These are phyloP conservation scores for Bondarzewia mesenterica DNA, from an alignment of 1,284 basidiomycete genomes.

Conservation along the genomic window DNA sequence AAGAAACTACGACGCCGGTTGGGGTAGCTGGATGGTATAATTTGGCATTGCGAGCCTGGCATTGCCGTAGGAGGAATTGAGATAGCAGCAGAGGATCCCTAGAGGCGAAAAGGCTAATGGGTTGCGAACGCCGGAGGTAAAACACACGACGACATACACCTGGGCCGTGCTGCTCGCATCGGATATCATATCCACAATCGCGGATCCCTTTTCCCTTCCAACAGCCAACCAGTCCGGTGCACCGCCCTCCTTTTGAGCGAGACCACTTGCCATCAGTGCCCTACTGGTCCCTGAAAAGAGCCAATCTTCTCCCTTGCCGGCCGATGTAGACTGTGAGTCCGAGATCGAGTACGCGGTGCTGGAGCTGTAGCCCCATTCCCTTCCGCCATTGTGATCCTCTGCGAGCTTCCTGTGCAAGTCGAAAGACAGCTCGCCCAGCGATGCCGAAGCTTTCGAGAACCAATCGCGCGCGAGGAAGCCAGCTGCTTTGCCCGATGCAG, in stretches of 20 bases:
- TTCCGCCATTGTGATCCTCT: slow-evolving; percentile 36
- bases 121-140: neutral
- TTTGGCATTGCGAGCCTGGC: slow-evolving; percentile 31
- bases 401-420: slow-evolving; percentile 49
- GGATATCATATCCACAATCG: slow-evolving; percentile 19
- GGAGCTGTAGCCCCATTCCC: slow-evolving; percentile 49
- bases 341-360: slow-evolving; percentile 22
- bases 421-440: slow-evolving; percentile 49
- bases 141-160: slow-evolving; percentile 24
- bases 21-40: slow-evolving; percentile 25
- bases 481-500: slow-evolving; percentile 54
- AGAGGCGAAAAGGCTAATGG: neutral
- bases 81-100: slow-evolving; percentile 42
- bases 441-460: slow-evolving; percentile 41
- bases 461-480: slow-evolving; percentile 63
- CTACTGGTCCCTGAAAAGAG: slow-evolving; percentile 9
- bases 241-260: neutral
- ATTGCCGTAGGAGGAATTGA: slow-evolving; percentile 39
- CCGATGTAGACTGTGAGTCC: neutral
- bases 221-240: slow-evolving; percentile 22
- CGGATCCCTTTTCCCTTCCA: slow-evolving; percentile 8
- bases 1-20: slow-evolving; percentile 17
- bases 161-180: slow-evolving; percentile 37
- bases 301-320: slow-evolving; percentile 12
- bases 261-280: slow-evolving; percentile 4